These are phyloP conservation scores for Alternaria rosae DNA, from an alignment of 2,329 filamentous ascomycete species.

Conservation along the genomic window DNA sequence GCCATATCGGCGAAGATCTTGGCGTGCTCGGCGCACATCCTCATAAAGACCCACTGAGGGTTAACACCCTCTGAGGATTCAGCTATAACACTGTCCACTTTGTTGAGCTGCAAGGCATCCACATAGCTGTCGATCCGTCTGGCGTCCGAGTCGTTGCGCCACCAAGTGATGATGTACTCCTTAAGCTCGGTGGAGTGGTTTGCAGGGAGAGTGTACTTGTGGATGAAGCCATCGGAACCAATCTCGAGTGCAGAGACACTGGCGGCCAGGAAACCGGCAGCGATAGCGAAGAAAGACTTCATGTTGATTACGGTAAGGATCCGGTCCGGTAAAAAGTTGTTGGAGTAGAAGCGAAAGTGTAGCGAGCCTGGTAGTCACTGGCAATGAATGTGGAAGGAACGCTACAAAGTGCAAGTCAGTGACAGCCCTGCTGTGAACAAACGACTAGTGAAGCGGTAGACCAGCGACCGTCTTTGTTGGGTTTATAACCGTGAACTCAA, in stretches of 20 bases:
- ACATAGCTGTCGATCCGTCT: conserved; percentile 19
- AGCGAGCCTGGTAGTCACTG: conserved; percentile 23
- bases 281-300: conserved; percentile 38
- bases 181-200: conserved; percentile 43
- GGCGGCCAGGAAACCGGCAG: conserved; percentile 38
- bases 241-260: conserved; percentile 26
- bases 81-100: conserved; percentile 42
- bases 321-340: conserved; percentile 29
- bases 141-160: conserved; percentile 26
- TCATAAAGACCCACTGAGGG: conserved; percentile 50
- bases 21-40: conserved; percentile 52
- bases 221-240: conserved; percentile 36
- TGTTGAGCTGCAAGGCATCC: conserved; percentile 38
- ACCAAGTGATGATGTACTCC: conserved; percentile 36
- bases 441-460: conserved; percentile 9
- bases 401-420: conserved; percentile 30
- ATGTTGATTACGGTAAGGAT: conserved; percentile 39
- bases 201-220: conserved; percentile 21
- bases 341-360: conserved; percentile 22
- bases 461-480: conserved; percentile 20
- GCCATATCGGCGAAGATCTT: conserved; percentile 49
- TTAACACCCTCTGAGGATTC: conserved; percentile 49
- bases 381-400: conserved; percentile 30
- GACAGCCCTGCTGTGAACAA: conserved; percentile 17
- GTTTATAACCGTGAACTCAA: conserved; percentile 18